Evolutionary conservation across 495 filamentous ascomycete genomes (phyloP), one percentile per base, ranked within the genome.

Genomic region (Neurospora tetraspora): DNA sequence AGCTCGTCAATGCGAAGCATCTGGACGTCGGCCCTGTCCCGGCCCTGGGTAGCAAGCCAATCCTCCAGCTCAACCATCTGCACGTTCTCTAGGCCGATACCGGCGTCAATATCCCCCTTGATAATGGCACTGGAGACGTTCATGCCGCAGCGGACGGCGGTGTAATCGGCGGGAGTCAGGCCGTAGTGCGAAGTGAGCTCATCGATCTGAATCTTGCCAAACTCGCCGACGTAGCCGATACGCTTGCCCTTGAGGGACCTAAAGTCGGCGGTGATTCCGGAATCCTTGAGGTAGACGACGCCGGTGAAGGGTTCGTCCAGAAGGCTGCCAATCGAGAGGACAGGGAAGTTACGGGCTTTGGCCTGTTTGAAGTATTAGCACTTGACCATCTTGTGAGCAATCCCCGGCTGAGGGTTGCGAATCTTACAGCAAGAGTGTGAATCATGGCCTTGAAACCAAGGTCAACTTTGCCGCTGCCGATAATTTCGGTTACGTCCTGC

Each of bases 391-490:
- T 39, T 37, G 38, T 69, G 8, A 39, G 4, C 39, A 42, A 37
- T 34, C n/a, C 16, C 43, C 36, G 11, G 18, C 78, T 61, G 53
- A 61, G 53, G 27, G 27, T 34, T 18, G 27, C 27, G 27, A 61
- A 34, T 61, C 84, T 71, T 82, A 89, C 88, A 61, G 89, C 89
- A 71, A 91, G 84, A 36, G 90, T 91, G 77, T 92, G 90, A 76
- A 91, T 92, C 90, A 92, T 91, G 72, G 90, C 90, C 79, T 92
- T 92, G 85, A 91, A 91, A 42, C 89, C 90, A 81, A 91, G 88
- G 79, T 91, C 90, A 61, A 91, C 86, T 77, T 91, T 91, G 73
- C 87, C 88, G 75, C 86, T 89, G 47, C 90, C 90, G 77, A 92
- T 89, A 80, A 91, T 91, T 80, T 91, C 90, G 77, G 90, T 92